These are phyloP conservation scores for Tubosaeta brunneosetosa DNA, from an alignment of 768 basidiomycete genomes.

Conservation along the genomic window DNA sequence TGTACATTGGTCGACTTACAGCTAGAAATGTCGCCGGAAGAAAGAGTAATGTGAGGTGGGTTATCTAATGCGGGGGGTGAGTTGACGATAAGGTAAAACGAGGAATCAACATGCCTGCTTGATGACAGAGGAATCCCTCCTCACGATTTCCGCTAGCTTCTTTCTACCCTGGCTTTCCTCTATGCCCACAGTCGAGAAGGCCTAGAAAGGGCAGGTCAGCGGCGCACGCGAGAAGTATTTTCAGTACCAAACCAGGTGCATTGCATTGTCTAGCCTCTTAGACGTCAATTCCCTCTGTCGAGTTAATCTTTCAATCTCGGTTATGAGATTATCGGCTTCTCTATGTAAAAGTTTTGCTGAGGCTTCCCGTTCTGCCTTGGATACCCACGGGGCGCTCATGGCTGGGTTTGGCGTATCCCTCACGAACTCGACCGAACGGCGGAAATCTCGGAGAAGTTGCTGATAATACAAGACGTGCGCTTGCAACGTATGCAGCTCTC, in stretches of 20 bases:
- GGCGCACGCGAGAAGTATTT: background rate
- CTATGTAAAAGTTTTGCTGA: slow-evolving; percentile 28
- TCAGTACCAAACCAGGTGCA: slow-evolving; percentile 18
- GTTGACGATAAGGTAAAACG: background rate
- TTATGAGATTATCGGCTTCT: slow-evolving; percentile 46
- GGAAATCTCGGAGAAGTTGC: slow-evolving; percentile 50
- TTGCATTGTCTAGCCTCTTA: slow-evolving; percentile 22
- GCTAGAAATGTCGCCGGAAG: slow-evolving; percentile 45
- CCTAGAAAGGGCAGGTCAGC: slow-evolving; percentile 29
- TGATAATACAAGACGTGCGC: slow-evolving; percentile 53
- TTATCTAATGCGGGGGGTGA: slow-evolving; percentile 34
- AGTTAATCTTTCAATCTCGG: slow-evolving; percentile 45
- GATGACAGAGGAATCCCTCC: slow-evolving; percentile 5
- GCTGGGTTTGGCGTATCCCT: slow-evolving; percentile 47
- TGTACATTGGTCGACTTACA: slow-evolving; percentile 11
- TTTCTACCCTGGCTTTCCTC: slow-evolving; percentile 34
- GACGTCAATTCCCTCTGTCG: slow-evolving; percentile 21
- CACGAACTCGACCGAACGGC: slow-evolving; percentile 48
- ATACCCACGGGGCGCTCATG: slow-evolving; percentile 27
- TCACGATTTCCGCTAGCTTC: background rate
- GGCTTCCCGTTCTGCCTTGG: slow-evolving; percentile 16
- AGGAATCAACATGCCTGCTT: slow-evolving; percentile 18
- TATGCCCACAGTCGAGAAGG: slow-evolving; percentile 52
- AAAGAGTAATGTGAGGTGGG: slow-evolving; percentile 55
- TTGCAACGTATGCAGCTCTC: slow-evolving; percentile 51